Evolutionary conservation across 495 filamentous ascomycete genomes (phyloP).

Genomic region (Parathielavia appendiculata): DNA sequence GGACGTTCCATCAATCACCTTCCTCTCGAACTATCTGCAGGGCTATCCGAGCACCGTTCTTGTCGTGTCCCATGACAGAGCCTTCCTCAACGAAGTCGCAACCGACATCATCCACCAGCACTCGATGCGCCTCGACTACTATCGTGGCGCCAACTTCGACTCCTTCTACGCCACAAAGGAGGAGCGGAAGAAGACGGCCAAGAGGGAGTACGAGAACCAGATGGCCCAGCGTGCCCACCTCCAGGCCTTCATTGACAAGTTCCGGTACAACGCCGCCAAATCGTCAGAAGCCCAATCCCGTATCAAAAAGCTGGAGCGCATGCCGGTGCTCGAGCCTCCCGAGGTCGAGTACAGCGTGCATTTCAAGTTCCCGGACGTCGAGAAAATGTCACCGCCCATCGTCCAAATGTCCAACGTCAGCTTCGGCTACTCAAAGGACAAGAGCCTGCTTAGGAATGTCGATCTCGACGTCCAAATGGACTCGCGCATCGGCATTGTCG

Average conservation of each 20-base stretch:
- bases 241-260: conserved; percentile 96
- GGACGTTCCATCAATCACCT: conserved; percentile 99
- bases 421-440: conserved; percentile 83
- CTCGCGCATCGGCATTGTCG: conserved; percentile 96
- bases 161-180: conserved; percentile 98
- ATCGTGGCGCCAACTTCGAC: conserved; percentile 96
- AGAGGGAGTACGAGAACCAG: conserved; percentile 98
- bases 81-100: conserved; percentile 98
- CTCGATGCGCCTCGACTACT: conserved; percentile 95
- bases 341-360: conserved; percentile 94
- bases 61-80: conserved; percentile 97
- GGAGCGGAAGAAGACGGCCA: conserved; percentile 92
- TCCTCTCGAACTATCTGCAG: conserved; percentile 94
- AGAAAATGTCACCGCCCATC: conserved; percentile 95
- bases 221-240: conserved; percentile 90
- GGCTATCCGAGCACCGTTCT: conserved; percentile 90
- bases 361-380: conserved; percentile 96
- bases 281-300: conserved; percentile 95
- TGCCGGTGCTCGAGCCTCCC: conserved; percentile 85
- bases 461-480: conserved; percentile 97
- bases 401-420: conserved; percentile 92
- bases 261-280: conserved; percentile 98
- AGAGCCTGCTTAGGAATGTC: conserved; percentile 73
- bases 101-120: conserved; percentile 99
- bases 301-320: conserved; percentile 97